Evolutionary conservation across 139 green algal species (phyloP), one percentile per base, ranked within the genome.

Genomic region (Edaphochlamys debaryana): DNA sequence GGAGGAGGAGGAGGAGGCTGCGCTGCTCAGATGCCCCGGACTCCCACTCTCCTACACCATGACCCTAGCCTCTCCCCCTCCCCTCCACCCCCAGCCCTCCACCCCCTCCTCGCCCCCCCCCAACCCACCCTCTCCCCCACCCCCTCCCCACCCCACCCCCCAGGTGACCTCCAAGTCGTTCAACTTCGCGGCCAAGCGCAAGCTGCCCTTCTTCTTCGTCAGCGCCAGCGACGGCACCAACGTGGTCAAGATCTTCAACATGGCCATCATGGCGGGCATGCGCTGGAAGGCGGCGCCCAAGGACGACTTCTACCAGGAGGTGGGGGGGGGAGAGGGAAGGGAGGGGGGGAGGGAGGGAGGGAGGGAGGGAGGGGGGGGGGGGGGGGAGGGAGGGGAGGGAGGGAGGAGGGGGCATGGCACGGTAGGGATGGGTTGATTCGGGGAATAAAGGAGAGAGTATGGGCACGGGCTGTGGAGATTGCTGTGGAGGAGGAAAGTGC

Each of bases 141-240:
- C 4, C 34, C 6, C 11, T 29, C 8, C 13, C 63, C 60, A 30
- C 11, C 37, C 29, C 30, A 5, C 22, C 7, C 37, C 74, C 30
- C 79, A 89, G 85, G 86, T 92, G 48, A 93, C 92, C 2, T 82
- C 71, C 38, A 92, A 92, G 86, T 89, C 40, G 64, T 94, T 94
- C 78, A 87, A 88, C 42, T 95, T 94, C 79, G 88, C 92, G 4
- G 80, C 86, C 67, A 93, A 94, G 87, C 74, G 85, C 72, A 91
- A 89, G 79, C 72, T 94, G 48, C 92, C 92, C 7, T 95, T 95
- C 85, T 92, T 92, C 85, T 95, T 95, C 85, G 92, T 95, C 34
- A 91, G 83, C 4, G 92, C 92, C 29, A 77, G 29, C 19, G 92
- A 95, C 77, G 92, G 92, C 52, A 95, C 92, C 37, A 95, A 95